Evolutionary conservation across 129 eudicot species (phyloP).

Genomic region (Chrysanthemum makinoi): DNA sequence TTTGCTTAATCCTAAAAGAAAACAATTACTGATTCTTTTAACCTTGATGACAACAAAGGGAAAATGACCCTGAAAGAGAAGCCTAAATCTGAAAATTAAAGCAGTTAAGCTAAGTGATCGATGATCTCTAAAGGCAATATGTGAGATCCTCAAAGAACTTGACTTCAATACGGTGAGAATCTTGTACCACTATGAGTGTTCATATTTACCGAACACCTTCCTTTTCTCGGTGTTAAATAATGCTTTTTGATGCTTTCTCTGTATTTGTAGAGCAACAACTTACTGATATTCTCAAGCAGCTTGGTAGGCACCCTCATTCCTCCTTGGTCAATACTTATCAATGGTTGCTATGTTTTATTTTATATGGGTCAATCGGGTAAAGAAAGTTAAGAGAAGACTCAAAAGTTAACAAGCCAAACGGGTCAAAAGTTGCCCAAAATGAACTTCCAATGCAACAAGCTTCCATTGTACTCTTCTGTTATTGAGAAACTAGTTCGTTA

Average conservation of each 20-base stretch:
- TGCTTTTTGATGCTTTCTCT: conserved; percentile 1
- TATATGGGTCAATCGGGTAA: not conserved
- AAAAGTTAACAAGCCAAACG: not conserved
- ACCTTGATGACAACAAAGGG: conserved; percentile 37
- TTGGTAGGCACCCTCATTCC: conserved; percentile 50
- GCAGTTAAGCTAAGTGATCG: conserved; percentile 56
- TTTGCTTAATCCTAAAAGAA: conserved; percentile 1
- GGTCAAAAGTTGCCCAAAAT: not conserved
- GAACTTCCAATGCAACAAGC: not conserved
- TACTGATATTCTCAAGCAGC: conserved; percentile 89
- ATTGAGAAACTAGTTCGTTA: not conserved
- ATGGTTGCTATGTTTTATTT: not conserved
- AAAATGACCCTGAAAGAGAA: conserved; percentile 70
- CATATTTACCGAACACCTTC: not conserved
- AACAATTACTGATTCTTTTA: conserved; percentile 6
- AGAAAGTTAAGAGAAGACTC: not conserved
- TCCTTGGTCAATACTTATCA: not conserved
- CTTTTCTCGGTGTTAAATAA: too few relatives aligned
- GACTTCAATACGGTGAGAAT: conserved; percentile 94
- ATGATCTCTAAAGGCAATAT: conserved; percentile 67
- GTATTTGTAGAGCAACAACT: conserved; percentile 80
- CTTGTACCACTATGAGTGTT: not conserved
- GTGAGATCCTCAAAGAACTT: conserved; percentile 84
- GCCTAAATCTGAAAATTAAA: conserved; percentile 58
- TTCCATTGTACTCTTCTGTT: not conserved